Evolutionary conservation across 345 rosid species (phyloP).

Genomic region (Eutrema japonicum): DNA sequence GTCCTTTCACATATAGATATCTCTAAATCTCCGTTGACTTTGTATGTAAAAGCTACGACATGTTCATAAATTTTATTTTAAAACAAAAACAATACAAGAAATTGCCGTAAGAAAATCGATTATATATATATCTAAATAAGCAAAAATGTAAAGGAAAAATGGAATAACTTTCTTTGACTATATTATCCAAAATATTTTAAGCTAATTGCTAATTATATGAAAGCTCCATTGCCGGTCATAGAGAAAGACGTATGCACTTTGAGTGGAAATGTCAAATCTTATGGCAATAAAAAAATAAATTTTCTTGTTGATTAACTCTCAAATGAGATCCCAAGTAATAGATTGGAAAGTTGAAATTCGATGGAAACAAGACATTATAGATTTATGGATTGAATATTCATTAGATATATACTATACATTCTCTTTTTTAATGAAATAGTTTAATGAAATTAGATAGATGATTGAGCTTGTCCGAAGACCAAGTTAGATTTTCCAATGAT

Average conservation of each 20-base stretch:
- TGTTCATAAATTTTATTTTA: background rate
- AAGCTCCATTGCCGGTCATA: background rate
- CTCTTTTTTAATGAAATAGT: no score
- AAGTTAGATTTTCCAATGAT: background rate
- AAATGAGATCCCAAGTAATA: background rate
- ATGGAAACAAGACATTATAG: background rate
- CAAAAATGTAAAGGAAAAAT: background rate
- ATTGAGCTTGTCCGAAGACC: background rate
- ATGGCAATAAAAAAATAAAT: background rate
- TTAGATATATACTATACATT: background rate
- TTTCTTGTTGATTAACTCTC: background rate
- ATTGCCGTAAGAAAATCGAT: background rate
- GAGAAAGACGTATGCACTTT: background rate
- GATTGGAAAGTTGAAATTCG: background rate
- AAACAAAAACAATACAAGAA: background rate
- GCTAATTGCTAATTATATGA: slow-evolving; percentile 6
- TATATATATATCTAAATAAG: no score
- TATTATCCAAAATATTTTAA: background rate
- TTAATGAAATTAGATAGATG: no score
- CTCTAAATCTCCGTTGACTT: background rate
- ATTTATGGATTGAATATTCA: background rate
- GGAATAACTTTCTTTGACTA: slow-evolving; percentile 13
- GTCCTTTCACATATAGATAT: background rate
- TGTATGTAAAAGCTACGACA: background rate
- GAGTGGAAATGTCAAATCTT: background rate